These are phyloP conservation scores for Glycine soja DNA, from an alignment of 306 rosid species.

Conservation along the genomic window DNA sequence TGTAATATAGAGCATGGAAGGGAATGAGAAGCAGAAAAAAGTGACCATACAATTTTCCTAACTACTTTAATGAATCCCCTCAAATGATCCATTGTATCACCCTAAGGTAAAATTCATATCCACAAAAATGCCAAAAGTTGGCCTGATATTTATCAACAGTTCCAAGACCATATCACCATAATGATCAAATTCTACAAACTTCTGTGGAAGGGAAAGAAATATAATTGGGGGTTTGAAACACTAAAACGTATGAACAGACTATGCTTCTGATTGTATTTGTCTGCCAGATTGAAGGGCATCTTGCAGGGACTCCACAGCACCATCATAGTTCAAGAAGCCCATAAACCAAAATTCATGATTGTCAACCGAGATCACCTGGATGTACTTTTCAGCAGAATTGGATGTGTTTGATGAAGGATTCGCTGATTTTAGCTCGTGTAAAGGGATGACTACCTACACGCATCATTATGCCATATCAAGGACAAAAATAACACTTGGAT, in stretches of 20 bases:
- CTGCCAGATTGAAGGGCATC: constrained; percentile 59
- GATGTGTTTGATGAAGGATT: constrained; percentile 75
- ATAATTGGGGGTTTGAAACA: constrained; percentile 41
- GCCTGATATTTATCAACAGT: constrained; percentile 39
- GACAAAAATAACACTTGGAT: constrained; percentile 15
- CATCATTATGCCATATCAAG: constrained; percentile 27
- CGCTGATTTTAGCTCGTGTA: constrained; percentile 83
- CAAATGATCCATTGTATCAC: constrained; percentile 26
- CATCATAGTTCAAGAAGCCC: constrained; percentile 86
- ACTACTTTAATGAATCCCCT: constrained; percentile 33
- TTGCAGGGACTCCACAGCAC: constrained; percentile 65
- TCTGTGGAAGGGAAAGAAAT: constrained; percentile 5
- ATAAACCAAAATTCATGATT: constrained; percentile 95
- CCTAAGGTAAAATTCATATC: constrained; percentile 40
- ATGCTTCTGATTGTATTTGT: constrained; percentile 51
- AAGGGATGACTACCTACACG: constrained; percentile 76
- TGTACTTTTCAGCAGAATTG: constrained; percentile 76
- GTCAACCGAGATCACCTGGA: constrained; percentile 80
- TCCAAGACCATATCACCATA: constrained; percentile 45
- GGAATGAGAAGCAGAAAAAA: constrained; percentile 28
- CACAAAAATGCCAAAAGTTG: constrained; percentile 44
- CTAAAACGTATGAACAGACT: constrained; percentile 41
- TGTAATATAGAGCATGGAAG: constrained; percentile 12
- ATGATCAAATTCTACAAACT: constrained; percentile 32
- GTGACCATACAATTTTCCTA: background rate